These are phyloP conservation scores for Lobosporangium transversale DNA, from an alignment of 192 early-diverging fungal genomes.

Conservation along the genomic window DNA sequence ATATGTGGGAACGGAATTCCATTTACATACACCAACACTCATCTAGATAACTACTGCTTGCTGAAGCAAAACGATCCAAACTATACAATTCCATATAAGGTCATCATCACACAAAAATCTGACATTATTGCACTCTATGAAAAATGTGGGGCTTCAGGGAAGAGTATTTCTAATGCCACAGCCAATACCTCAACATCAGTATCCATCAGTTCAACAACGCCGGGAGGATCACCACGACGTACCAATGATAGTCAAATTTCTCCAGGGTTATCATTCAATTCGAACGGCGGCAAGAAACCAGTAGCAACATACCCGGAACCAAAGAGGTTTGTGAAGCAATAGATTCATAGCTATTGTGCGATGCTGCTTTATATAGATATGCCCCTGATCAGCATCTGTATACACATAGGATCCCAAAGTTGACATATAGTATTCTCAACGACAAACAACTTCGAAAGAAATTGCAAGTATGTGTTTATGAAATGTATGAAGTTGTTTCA, in stretches of 20 bases:
- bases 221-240: constrained; percentile 6
- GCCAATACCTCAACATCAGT: background rate
- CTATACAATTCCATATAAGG: constrained; percentile 10
- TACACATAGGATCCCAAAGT: constrained; percentile 55
- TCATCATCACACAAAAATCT: constrained; percentile 4
- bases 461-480: constrained; percentile 33
- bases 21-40: constrained; percentile 26
- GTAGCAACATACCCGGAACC: constrained; percentile 6
- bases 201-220: background rate
- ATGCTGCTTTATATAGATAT: too few relatives aligned
- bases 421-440: constrained; percentile 55
- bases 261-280: too few relatives aligned
- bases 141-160: constrained; percentile 14
- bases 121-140: constrained; percentile 19
- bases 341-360: too few relatives aligned
- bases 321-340: constrained; percentile 26
- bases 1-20: constrained; percentile 26
- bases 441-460: constrained; percentile 54
- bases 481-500: background rate
- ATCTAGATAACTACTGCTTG: constrained; percentile 42
- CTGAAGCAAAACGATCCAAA: constrained; percentile 13
- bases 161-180: background rate
- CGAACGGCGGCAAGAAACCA: background rate
- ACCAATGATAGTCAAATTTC: background rate
- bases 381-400: too few relatives aligned